These are phyloP conservation scores for Chrysanthemum lavandulifolium DNA, from an alignment of 129 eudicot species.

Conservation along the genomic window DNA sequence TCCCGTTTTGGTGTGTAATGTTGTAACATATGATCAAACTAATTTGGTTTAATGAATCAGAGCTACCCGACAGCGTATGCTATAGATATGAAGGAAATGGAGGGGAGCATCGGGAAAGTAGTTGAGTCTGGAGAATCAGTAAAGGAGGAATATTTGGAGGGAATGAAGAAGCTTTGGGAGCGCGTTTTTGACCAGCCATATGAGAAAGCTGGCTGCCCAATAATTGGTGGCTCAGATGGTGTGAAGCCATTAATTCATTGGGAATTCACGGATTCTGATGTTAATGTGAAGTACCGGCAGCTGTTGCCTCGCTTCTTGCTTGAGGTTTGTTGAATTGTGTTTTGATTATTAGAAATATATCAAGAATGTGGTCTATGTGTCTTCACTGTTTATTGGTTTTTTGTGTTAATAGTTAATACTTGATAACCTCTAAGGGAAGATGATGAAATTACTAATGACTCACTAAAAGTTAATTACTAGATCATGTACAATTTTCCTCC, in stretches of 20 bases:
- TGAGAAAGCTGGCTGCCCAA: constrained; percentile 80
- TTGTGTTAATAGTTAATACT: too few relatives aligned
- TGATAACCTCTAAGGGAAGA: too few relatives aligned
- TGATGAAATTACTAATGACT: too few relatives aligned
- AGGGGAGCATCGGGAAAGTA: constrained; percentile 48
- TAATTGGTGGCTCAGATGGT: constrained; percentile 23
- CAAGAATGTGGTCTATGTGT: not conserved
- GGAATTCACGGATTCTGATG: constrained; percentile 65
- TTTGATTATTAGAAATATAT: not conserved
- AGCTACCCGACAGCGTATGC: constrained; percentile 85
- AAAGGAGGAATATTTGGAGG: constrained; percentile 48
- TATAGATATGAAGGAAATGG: constrained; percentile 72
- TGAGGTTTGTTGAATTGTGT: constrained; percentile 51
- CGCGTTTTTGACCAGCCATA: constrained; percentile 75
- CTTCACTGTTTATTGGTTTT: too few relatives aligned
- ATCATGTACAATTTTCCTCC: too few relatives aligned
- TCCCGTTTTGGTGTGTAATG: not conserved
- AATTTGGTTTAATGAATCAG: constrained; percentile 46
- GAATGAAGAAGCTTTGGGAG: constrained; percentile 75
- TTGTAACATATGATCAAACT: not conserved
- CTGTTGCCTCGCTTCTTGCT: constrained; percentile 70
- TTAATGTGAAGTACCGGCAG: constrained; percentile 62
- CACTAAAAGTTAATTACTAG: too few relatives aligned
- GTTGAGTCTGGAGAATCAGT: constrained; percentile 46
- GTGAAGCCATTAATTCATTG: constrained; percentile 48